Percentiles rank a stretch among this genome's conserved stretches.
Evolutionary conservation across 345 rosid species (phyloP).

Genomic region (Pistacia vera): DNA sequence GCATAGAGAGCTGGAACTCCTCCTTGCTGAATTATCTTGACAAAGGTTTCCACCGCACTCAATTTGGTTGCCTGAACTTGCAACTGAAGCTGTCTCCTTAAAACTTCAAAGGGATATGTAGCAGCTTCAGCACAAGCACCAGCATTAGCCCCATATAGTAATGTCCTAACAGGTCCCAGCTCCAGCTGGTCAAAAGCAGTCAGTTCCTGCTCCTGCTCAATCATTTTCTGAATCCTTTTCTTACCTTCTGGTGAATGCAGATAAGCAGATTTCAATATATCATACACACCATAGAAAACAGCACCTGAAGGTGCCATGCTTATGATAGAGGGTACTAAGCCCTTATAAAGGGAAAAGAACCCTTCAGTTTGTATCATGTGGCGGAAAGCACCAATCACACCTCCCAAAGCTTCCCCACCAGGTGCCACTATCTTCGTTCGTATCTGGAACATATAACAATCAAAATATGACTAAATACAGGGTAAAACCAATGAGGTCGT

Average conservation of each 20-base stretch:
- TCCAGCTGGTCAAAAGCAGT: constrained; percentile 75
- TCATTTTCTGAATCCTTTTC: constrained; percentile 65
- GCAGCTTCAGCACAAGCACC: constrained; percentile 87
- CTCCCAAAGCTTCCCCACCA: constrained; percentile 77
- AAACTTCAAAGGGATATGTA: constrained; percentile 78
- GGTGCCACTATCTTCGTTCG: constrained; percentile 76
- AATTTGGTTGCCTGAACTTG: constrained; percentile 60
- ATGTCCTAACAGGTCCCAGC: constrained; percentile 70
- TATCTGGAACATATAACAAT: constrained; percentile 43
- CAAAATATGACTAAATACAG: neutral
- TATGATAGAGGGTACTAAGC: constrained; percentile 65
- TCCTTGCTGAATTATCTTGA: constrained; percentile 63
- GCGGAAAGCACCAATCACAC: constrained; percentile 64
- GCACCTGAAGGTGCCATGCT: constrained; percentile 86
- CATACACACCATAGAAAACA: constrained; percentile 73
- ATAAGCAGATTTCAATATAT: constrained; percentile 64
- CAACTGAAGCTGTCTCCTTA: constrained; percentile 73
- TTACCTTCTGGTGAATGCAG: constrained; percentile 63
- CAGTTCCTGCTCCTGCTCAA: constrained; percentile 49
- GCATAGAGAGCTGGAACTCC: constrained; percentile 74
- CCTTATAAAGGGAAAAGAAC: constrained; percentile 71
- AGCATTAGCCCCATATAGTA: constrained; percentile 68
- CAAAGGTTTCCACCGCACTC: constrained; percentile 58
- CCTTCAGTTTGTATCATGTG: constrained; percentile 72
- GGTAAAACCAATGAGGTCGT: neutral